Evolutionary conservation across 768 basidiomycete species (phyloP), one percentile per base, ranked within the genome.

Genomic region (Chalciporus chontae): DNA sequence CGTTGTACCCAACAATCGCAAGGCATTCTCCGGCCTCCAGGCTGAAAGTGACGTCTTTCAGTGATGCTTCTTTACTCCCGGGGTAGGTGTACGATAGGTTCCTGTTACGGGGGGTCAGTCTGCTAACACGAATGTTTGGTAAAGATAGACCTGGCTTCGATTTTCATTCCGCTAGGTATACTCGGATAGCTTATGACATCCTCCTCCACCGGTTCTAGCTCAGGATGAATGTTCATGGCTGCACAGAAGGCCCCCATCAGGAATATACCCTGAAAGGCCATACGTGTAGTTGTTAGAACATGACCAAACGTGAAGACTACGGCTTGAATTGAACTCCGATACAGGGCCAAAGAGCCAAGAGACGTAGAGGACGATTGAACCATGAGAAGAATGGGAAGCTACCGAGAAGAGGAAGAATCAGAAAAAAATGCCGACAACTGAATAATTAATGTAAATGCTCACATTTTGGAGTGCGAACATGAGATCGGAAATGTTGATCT

Each of bases 201-300:
- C 43, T 81, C 78, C 23, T 77, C 70, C 45, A 68, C 69, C 27
- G 88, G 88, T 53, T 85, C 79, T 34, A 92, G 65, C 55, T 76
- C 76, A 23, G 87, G 87, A 55, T 80, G 78, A 53, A 91, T 69
- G 55, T 78, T 76, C 73, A 82, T 83, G 42, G 86, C 84, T 40
- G 88, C 88, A 59, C 80, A 83, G 62, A 91, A 94, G 7, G 91
- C 90, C 42, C 85, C 86, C 82, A 93, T 85, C 51, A 90, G 73
- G 70, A 94, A 94, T 43, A 93, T 77, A 27, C 83, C 81, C 66
- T 94, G 90, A 59, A 86, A 91, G n/a, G 83, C 81, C 82, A 85
- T 83, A 50, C 79, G 80, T 21, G 76, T 64, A 5, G 83, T 87
- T 37, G 80, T 78, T 26, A 84, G 62, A 53, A 92, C 63, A 58